Conservation (phyloP, 129 eudicot species). For the Saussurea involucrata region DNA sequence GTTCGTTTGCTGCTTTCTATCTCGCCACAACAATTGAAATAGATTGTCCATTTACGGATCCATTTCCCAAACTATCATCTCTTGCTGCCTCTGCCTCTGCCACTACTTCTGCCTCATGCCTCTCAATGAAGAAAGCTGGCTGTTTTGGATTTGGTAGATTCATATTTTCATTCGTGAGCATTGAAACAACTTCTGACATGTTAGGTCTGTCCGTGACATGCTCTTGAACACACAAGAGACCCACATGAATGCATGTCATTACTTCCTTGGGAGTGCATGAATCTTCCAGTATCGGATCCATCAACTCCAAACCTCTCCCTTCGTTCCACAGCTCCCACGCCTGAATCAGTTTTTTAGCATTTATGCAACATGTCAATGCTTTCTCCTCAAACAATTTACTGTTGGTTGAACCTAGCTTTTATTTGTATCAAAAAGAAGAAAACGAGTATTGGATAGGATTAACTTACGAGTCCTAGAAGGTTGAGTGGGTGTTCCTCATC, state of each 20-base stretch:
- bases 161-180: conserved; percentile 34
- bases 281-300: too few species aligned
- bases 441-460: not conserved
- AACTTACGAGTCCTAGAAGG: conserved; percentile 29
- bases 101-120: not conserved
- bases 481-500: conserved; percentile 26
- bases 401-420: not conserved
- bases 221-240: conserved; percentile 34
- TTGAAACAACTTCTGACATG: conserved; percentile 27
- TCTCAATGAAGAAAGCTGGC: conserved; percentile 41
- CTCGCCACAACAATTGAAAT: conserved; percentile 33
- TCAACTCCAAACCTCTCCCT: too few species aligned
- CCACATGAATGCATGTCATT: conserved; percentile 36
- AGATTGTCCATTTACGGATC: conserved; percentile 34
- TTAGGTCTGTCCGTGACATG: conserved; percentile 22
- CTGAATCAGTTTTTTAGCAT: too few species aligned
- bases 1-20: conserved; percentile 1
- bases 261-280: conserved; percentile 22
- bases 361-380: too few species aligned
- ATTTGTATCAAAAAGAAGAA: not conserved
- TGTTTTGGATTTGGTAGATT: conserved; percentile 36
- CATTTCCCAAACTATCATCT: not conserved
- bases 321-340: too few species aligned
- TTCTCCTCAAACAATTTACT: too few species aligned
- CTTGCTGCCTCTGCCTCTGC: not conserved